Percentiles rank a stretch among this genome's conserved stretches.
Conservation (phyloP, 148 eudicot genomes). For the Bassia scoparia region DNA sequence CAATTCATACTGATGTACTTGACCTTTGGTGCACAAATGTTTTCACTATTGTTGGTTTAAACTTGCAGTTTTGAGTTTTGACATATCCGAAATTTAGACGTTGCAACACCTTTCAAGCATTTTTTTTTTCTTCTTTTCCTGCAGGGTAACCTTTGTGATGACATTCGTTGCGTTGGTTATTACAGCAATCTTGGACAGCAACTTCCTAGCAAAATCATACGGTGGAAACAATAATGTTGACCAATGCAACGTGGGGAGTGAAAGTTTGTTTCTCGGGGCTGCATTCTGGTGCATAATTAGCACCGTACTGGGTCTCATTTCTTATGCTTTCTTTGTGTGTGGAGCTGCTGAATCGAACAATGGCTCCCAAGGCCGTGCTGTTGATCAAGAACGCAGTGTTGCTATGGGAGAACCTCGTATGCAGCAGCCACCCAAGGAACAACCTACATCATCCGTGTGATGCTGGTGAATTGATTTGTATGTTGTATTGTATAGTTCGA, state of each 20-base stretch:
- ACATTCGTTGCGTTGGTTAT: slow-evolving; percentile 14
- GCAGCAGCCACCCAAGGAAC: slow-evolving; percentile 2
- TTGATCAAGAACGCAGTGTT: slow-evolving; percentile 1
- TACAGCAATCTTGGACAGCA: not conserved
- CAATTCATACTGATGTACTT: too few relatives aligned
- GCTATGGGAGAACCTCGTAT: slow-evolving; percentile 14
- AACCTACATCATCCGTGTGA: not conserved
- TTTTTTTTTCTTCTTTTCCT: not conserved
- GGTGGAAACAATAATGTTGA: not conserved
- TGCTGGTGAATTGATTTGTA: not conserved
- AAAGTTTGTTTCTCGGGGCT: slow-evolving; percentile 19
- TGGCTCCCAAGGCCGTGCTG: not conserved
- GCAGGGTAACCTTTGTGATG: slow-evolving; percentile 22
- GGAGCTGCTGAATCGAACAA: not conserved
- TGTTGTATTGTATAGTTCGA: not conserved
- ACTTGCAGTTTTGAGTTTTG: not conserved
- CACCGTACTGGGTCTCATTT: slow-evolving; percentile 10
- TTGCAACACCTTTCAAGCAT: too few relatives aligned
- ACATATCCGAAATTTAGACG: not conserved
- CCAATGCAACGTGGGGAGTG: not conserved
- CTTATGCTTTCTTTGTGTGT: slow-evolving; percentile 5
- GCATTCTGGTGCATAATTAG: slow-evolving; percentile 28
- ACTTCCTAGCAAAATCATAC: not conserved
- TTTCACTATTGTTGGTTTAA: not conserved
- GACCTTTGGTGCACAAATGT: too few relatives aligned